Conservation (phyloP, 2,329 filamentous ascomycete genomes). For the Pleoardoris graminearum region DNA sequence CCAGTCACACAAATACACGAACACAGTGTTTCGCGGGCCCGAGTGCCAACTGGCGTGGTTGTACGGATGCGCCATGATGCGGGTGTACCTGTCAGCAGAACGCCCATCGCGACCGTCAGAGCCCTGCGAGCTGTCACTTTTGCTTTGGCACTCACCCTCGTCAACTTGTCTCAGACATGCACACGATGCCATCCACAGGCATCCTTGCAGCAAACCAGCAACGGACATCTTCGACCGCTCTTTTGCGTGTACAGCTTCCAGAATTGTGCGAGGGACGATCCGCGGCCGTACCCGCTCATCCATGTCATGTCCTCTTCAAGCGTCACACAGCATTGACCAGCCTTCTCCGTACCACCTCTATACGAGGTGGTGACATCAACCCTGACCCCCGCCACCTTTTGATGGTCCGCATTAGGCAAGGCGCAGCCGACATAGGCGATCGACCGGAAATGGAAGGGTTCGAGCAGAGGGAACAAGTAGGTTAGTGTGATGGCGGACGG, state of each 20-base stretch:
- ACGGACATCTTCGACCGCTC: too few species aligned
- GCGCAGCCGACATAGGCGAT: not conserved
- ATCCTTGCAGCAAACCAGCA: too few species aligned
- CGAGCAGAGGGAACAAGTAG: not conserved
- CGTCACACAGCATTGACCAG: too few species aligned
- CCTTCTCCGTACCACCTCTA: too few species aligned
- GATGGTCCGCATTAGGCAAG: not conserved
- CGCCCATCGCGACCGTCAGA: too few species aligned
- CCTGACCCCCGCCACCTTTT: not conserved
- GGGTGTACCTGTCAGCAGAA: slow-evolving; percentile 5
- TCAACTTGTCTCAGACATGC: too few species aligned
- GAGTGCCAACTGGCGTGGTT: not conserved
- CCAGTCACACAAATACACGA: not conserved
- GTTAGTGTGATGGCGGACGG: not conserved
- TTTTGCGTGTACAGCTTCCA: too few species aligned
- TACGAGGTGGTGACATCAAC: not conserved
- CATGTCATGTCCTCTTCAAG: too few species aligned
- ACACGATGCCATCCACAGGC: too few species aligned
- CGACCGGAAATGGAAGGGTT: not conserved
- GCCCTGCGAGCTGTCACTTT: too few species aligned
- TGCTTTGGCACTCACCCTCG: too few species aligned
- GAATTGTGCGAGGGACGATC: too few species aligned
- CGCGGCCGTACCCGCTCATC: not conserved
- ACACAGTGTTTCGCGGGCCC: not conserved
- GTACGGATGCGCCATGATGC: not conserved